Percentiles rank a stretch among this genome's conserved stretches.
Evolutionary conservation across 768 basidiomycete genomes (phyloP).

Genomic region (Tylopilus intermedius): DNA sequence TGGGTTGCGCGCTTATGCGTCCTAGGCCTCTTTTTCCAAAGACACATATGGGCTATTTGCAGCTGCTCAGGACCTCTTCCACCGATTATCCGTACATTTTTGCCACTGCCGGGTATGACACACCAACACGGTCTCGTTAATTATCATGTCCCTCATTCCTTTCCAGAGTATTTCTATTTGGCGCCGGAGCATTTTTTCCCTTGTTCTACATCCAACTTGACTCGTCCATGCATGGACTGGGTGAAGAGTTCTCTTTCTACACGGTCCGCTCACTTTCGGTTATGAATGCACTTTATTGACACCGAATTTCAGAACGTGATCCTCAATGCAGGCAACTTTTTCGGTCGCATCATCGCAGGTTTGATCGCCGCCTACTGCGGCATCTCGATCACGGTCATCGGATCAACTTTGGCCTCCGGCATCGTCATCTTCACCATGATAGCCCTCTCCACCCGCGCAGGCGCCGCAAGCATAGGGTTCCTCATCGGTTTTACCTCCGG

Average conservation of each 20-base stretch:
- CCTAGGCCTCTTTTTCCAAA: conserved; percentile 34
- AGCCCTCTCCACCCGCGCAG: conserved; percentile 33
- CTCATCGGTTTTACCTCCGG: conserved; percentile 51
- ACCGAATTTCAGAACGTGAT: conserved; percentile 30
- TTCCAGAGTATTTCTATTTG: conserved; percentile 16
- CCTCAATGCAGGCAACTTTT: conserved; percentile 32
- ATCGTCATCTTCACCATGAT: conserved; percentile 43
- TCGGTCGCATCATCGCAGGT: conserved; percentile 36
- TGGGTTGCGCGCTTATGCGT: conserved; percentile 33
- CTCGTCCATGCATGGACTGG: conserved; percentile 44
- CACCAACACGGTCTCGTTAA: background rate
- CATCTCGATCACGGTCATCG: conserved; percentile 39
- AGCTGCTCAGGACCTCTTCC: conserved; percentile 16
- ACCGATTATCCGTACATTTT: conserved; percentile 23
- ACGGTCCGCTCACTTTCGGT: conserved; percentile 33
- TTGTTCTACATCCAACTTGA: conserved; percentile 56
- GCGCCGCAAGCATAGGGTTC: conserved; percentile 35
- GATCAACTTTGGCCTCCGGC: conserved; percentile 31
- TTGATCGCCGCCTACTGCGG: conserved; percentile 38
- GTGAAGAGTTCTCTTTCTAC: conserved; percentile 48
- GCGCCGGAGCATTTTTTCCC: conserved; percentile 19
- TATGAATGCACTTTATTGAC: background rate
- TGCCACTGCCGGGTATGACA: conserved; percentile 21
- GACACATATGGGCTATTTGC: conserved; percentile 11
- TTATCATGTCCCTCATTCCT: background rate